Base-by-base conservation (phyloP, 345 rosid species). In the Eucalyptus regnans region DNA sequence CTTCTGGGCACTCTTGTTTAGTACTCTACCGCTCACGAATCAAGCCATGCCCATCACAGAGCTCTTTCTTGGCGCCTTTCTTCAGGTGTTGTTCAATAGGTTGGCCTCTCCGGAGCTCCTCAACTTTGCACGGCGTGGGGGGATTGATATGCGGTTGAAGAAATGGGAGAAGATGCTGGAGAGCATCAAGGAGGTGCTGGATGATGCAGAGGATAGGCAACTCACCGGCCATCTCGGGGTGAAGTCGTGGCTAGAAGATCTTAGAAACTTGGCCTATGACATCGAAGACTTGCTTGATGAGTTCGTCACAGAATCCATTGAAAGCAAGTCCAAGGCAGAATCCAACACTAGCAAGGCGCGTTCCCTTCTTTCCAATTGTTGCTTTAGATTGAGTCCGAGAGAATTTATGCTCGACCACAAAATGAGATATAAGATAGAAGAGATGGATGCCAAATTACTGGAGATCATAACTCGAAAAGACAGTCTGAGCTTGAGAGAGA, bases 231-330 rank as follows among this genome's bases (percentile, higher is more conserved):
- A 52, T 6, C 4, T 1, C 3, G 2, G 5, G 60, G 60, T 54
- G 60, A 22, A 54, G 5, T 54, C 2, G 5, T 54, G 60, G 60
- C 60, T 54, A 0, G 27, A 54, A 54, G 11, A 22, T 54, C 60
- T 54, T 2, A 54, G 60, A 2, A 54, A 54, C 27, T 54, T 54
- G 60, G 60, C 60, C 25, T 54, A 22, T 1, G 60, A 54, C 60
- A 54, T 54, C 1, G 27, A 54, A 54, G 60, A 51, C 54, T 51
- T 51, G 54, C 54, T 51, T 15, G 54, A 51, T 51, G 54, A 51
- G 20, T 51, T 51, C 54, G 1, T 1, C 54, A 51, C 0, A 2
- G 3, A 51, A 51, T 16, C 54, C 7, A 0, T 2, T 2, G 18
- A 51, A 51, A 5, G 3, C 7, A 14, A 51, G 8, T 51, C 20